Evolutionary conservation across 31 red algal species (phyloP).

Genomic region (Odonthalia washingtoniensis): DNA sequence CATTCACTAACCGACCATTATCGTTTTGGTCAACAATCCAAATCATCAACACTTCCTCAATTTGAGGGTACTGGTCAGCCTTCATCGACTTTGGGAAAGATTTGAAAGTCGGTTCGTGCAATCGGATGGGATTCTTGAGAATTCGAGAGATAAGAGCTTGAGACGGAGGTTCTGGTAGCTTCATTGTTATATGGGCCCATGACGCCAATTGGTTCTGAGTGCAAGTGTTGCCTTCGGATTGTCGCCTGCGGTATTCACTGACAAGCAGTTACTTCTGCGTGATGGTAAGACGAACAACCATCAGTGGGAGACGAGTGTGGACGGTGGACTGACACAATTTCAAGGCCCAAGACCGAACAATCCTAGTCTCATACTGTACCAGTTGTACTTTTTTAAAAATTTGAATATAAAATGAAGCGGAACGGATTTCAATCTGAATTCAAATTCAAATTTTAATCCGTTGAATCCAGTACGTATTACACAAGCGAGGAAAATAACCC

Average conservation of each 20-base stretch:
- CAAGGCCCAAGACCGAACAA: not conserved
- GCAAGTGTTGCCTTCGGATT: not conserved
- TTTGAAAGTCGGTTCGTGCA: not conserved
- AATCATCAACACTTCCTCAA: too few species aligned
- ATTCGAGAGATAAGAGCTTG: not conserved
- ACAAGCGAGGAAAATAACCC: too few species aligned
- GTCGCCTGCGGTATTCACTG: not conserved
- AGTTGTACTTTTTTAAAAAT: not conserved
- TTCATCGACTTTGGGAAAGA: not conserved
- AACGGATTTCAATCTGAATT: not conserved
- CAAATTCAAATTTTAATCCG: not conserved
- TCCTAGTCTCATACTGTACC: not conserved
- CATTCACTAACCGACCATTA: not conserved
- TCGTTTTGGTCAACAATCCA: slow-evolving; percentile 4
- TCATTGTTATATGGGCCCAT: not conserved
- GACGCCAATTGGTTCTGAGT: not conserved
- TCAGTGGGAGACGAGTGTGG: not conserved
- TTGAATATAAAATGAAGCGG: not conserved
- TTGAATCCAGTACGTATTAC: too few species aligned
- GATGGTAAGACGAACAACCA: not conserved
- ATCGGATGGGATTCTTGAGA: not conserved
- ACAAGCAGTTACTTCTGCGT: not conserved
- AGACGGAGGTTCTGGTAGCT: not conserved
- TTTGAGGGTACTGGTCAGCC: not conserved
- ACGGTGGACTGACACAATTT: not conserved